Base-by-base conservation (phyloP, 2,329 filamentous ascomycete genomes). In the Herpotrichia juniperi region DNA sequence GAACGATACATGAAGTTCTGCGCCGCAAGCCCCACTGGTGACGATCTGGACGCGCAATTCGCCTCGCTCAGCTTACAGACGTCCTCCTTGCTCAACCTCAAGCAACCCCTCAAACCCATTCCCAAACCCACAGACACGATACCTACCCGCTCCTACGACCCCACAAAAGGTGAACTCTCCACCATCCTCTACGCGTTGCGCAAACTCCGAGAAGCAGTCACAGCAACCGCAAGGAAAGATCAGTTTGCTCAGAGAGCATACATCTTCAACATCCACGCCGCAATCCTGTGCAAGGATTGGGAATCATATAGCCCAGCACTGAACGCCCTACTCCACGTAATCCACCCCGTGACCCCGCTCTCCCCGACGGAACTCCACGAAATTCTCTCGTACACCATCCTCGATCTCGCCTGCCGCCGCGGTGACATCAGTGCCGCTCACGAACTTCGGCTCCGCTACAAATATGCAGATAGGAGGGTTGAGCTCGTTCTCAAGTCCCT, bases 221-320 rank as follows among this genome's bases (percentile, higher is more conserved):
- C 96, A 2, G 90, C 90, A 11, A 87, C 89, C 8, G 85, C 86
- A 47, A 86, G 93, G 17, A 79, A 81, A 30, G 90, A 96, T 68
- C 80, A 84, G 46, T 99, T 99, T 74, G 87, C 93, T 1, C 86
- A 89, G n/a, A 87, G 92, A 62, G 90, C 87, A 14, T 96, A 97
- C 75, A 86, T 96, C 56, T 97, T 97, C 79, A 91, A 90, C 64
- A 90, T 96, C 63, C 88, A 93, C 48, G 81, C 93, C 22, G 87
- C 90, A 21, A 87, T 99, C 56, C 83, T 96, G 28, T 86, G 89
- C 51, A 86, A 87, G 58, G 88, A 96, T 62, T 89, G 88, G 62
- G 91, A 96, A 62, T 92, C 92, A 1, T 99, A 97, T 72, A 88
- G 93, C 58, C 91, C 93, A 0, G 91, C 93, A 1, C 84, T 97